Conservation (phyloP, 2,329 filamentous ascomycete genomes). For the Xylariaceae sp. region DNA sequence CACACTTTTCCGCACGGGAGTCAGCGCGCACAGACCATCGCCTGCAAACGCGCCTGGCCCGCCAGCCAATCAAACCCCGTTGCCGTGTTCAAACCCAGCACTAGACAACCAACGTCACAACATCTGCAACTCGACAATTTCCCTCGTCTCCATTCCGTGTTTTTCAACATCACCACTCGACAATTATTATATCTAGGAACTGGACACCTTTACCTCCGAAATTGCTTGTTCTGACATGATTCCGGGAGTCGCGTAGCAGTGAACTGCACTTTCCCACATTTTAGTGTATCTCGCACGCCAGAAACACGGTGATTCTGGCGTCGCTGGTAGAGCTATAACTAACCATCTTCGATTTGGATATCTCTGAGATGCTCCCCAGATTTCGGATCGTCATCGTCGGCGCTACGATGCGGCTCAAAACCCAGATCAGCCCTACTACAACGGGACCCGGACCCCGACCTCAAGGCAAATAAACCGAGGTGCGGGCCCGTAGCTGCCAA, state of each 20-base stretch:
- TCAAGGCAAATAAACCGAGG: constrained; percentile 22
- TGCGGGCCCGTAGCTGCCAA: constrained; percentile 13
- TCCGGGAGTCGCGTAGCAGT: constrained; percentile 22
- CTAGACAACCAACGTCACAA: constrained; percentile 28
- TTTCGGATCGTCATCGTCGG: constrained; percentile 34
- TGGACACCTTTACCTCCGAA: constrained; percentile 2
- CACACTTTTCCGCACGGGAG: no score
- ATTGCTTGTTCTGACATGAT: constrained; percentile 3
- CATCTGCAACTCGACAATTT: constrained; percentile 27
- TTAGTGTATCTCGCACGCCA: constrained; percentile 12
- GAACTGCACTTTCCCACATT: constrained; percentile 22
- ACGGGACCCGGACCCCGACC: constrained; percentile 22
- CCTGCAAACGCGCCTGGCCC: constrained; percentile 17
- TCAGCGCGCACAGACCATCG: constrained; percentile 23
- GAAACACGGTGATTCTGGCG: constrained; percentile 4
- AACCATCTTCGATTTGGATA: constrained; percentile 28
- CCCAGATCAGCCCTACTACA: constrained; percentile 34
- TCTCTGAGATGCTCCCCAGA: constrained; percentile 26
- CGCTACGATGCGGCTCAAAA: constrained; percentile 38
- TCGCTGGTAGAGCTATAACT: constrained; percentile 18
- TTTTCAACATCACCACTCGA: constrained; percentile 27
- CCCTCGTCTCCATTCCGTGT: constrained; percentile 22
- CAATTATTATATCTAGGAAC: constrained; percentile 10
- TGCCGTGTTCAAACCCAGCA: not conserved
- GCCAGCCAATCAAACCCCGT: constrained; percentile 26